These are phyloP conservation scores for Populus hybrid DNA, from an alignment of 441 rosid species.

Conservation along the genomic window DNA sequence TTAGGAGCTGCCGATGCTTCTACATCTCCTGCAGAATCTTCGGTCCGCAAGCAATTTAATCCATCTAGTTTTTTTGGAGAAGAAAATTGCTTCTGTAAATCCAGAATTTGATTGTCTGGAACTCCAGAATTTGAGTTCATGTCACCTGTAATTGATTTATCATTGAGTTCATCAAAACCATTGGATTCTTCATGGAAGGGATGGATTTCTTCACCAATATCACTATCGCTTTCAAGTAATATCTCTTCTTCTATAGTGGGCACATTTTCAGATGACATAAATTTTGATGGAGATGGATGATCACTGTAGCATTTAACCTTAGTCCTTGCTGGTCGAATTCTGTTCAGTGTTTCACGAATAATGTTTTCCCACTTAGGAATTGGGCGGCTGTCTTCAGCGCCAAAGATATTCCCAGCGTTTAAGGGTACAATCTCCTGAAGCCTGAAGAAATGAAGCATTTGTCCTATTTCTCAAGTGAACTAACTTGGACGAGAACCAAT, in stretches of 20 bases:
- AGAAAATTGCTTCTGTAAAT: constrained; percentile 52
- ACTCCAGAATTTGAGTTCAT: constrained; percentile 12
- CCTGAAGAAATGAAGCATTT: constrained; percentile 37
- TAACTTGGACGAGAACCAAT: background rate
- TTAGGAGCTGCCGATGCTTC: constrained; percentile 24
- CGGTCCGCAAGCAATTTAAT: constrained; percentile 49
- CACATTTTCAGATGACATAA: constrained; percentile 62
- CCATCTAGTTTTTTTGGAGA: constrained; percentile 61
- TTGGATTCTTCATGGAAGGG: constrained; percentile 63
- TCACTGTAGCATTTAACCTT: constrained; percentile 78
- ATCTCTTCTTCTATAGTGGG: constrained; percentile 72
- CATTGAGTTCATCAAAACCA: constrained; percentile 25
- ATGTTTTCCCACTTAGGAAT: constrained; percentile 79
- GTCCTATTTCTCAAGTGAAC: constrained; percentile 16
- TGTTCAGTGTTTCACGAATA: constrained; percentile 63
- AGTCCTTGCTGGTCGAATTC: constrained; percentile 45
- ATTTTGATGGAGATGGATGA: constrained; percentile 90
- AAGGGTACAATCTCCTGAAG: constrained; percentile 94
- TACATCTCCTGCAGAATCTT: constrained; percentile 27
- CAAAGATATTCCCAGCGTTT: constrained; percentile 91
- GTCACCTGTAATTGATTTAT: constrained; percentile 13
- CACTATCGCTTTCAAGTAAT: constrained; percentile 67
- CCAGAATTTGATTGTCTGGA: constrained; percentile 28
- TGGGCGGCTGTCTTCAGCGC: constrained; percentile 85
- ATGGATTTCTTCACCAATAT: constrained; percentile 74